These are phyloP conservation scores for Saccharum officinarum DNA, from an alignment of 176 grass and related monocot species.

Conservation along the genomic window DNA sequence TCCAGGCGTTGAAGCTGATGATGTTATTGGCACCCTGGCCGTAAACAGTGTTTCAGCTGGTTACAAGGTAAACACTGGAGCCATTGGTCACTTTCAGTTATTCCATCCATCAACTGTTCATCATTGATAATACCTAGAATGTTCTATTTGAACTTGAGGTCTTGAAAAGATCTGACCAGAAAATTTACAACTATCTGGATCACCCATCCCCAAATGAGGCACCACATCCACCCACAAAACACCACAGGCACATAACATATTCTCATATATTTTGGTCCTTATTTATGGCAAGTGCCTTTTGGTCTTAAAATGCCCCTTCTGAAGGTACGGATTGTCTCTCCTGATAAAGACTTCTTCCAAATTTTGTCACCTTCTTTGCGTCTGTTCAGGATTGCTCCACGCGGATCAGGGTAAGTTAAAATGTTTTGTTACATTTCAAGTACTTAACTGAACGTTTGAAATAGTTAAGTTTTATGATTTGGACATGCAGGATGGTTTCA, in stretches of 20 bases:
- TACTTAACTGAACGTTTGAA: constrained; percentile 21
- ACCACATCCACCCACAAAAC: not conserved
- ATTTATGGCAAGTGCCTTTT: constrained; percentile 29
- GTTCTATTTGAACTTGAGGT: not conserved
- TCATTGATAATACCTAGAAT: not conserved
- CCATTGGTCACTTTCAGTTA: not conserved
- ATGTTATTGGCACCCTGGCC: constrained; percentile 95
- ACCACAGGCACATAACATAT: not conserved
- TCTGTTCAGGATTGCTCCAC: constrained; percentile 72
- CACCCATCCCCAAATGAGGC: not conserved
- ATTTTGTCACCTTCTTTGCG: constrained; percentile 90
- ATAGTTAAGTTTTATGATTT: constrained; percentile 41
- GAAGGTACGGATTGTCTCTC: constrained; percentile 93
- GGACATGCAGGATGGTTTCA: constrained; percentile 80
- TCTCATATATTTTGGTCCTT: constrained; percentile 13
- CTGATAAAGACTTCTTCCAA: constrained; percentile 99
- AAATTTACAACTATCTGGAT: not conserved
- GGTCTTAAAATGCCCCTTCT: constrained; percentile 23
- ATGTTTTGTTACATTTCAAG: constrained; percentile 28
- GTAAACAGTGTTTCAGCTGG: constrained; percentile 83
- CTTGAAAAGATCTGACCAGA: not conserved
- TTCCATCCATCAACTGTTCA: constrained; percentile 1
- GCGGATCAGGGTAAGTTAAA: constrained; percentile 71
- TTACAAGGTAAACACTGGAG: constrained; percentile 60
- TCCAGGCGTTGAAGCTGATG: constrained; percentile 99